Conservation (phyloP, 1,284 basidiomycete genomes). For the Uromyces viciae-fabae region DNA sequence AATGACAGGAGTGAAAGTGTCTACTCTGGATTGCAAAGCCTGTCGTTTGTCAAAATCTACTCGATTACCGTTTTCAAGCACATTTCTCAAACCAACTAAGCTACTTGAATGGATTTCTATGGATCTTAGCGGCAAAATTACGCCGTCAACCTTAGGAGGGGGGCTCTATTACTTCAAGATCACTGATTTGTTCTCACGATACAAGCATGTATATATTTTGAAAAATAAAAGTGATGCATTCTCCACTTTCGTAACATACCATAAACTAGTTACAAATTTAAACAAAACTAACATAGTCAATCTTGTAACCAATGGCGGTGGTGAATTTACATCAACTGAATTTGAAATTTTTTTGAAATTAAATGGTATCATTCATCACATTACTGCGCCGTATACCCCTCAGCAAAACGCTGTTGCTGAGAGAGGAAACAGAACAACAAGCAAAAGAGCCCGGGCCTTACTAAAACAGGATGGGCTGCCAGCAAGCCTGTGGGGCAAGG, state of each 20-base stretch:
- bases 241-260: not conserved
- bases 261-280: not conserved
- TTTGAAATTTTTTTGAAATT: not conserved
- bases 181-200: not conserved
- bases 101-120: not conserved
- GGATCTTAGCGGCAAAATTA: not conserved
- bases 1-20: not conserved
- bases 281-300: too few species aligned
- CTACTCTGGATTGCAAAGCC: not conserved
- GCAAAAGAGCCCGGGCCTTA: too few species aligned
- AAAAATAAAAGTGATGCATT: constrained; percentile 8
- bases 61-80: not conserved
- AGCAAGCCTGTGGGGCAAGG: too few species aligned
- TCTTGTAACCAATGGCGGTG: not conserved
- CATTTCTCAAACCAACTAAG: not conserved
- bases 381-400: constrained; percentile 51
- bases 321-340: not conserved
- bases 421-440: constrained; percentile 52
- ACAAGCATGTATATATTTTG: not conserved
- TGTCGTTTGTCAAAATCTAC: constrained; percentile 7
- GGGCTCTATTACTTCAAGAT: constrained; percentile 1
- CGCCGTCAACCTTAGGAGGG: not conserved
- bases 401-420: constrained; percentile 54
- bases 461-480: too few species aligned
- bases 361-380: too few species aligned